These are phyloP conservation scores for Phytophthora crassamura DNA, from an alignment of 352 stramenopile species.

Conservation along the genomic window DNA sequence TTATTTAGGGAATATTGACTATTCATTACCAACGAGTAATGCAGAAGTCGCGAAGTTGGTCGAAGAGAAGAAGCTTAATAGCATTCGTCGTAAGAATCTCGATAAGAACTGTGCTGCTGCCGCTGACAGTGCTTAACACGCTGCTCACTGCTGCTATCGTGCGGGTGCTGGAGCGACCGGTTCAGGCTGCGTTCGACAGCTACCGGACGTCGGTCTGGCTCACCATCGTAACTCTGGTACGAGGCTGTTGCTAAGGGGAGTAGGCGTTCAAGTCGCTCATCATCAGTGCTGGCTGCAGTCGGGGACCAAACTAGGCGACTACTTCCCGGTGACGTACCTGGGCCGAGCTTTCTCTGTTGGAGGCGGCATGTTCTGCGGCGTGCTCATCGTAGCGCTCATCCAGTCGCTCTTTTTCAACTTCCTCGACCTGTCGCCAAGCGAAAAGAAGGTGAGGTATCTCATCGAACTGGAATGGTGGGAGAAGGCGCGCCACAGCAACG, in stretches of 20 bases:
- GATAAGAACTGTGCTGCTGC: conserved; percentile 68
- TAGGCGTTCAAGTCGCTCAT: too few relatives aligned
- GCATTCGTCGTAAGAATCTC: too few relatives aligned
- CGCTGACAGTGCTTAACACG: conserved; percentile 59
- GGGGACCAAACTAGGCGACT: conserved; percentile 74
- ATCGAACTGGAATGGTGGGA: conserved; percentile 72
- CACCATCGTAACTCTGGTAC: conserved; percentile 71
- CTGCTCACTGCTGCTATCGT: conserved; percentile 74
- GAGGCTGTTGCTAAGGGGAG: neutral
- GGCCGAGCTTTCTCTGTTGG: too few relatives aligned
- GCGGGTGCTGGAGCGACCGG: conserved; percentile 72
- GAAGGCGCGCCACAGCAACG: conserved; percentile 48
- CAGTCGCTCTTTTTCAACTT: conserved; percentile 83
- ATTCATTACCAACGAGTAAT: too few relatives aligned
- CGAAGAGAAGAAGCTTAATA: too few relatives aligned
- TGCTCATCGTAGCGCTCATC: conserved; percentile 72
- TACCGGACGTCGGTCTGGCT: conserved; percentile 82
- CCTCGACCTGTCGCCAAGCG: conserved; percentile 66
- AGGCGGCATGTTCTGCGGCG: too few relatives aligned
- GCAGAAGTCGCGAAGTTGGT: too few relatives aligned
- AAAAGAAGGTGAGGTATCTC: conserved; percentile 71
- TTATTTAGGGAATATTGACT: too few relatives aligned
- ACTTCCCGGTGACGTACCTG: too few relatives aligned
- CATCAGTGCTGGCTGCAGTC: conserved; percentile 39
- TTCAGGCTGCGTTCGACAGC: conserved; percentile 67